phyloP scores from a whole-genome alignment of 768 basidiomycete genomes.

The Calocybe cyanea region DNA sequence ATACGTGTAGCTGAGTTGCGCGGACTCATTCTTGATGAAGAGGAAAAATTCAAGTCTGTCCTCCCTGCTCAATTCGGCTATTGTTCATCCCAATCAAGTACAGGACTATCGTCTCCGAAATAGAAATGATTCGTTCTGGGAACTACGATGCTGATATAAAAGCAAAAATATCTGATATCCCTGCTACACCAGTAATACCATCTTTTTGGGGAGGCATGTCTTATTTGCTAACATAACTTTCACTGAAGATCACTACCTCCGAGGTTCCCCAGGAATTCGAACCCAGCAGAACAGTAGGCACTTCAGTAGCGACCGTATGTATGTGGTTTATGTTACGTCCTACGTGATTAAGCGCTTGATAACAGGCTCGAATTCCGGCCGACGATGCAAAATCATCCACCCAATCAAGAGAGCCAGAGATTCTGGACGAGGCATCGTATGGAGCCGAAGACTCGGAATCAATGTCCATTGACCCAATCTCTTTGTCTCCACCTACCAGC shows the following conservation, averaged over 20 bases:
- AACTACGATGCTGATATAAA: slow-evolving; percentile 54
- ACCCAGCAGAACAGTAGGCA: too few relatives aligned
- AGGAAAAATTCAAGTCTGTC: slow-evolving; percentile 72
- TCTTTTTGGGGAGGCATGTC: too few relatives aligned
- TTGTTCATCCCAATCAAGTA: background rate
- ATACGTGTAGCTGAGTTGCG: slow-evolving; percentile 69
- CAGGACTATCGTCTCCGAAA: slow-evolving; percentile 68
- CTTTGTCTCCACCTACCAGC: too few relatives aligned
- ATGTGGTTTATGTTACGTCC: too few relatives aligned
- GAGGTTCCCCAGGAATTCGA: too few relatives aligned
- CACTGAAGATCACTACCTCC: too few relatives aligned
- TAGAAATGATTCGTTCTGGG: slow-evolving; percentile 71
- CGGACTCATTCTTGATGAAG: slow-evolving; percentile 67
- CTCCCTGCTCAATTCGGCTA: background rate
- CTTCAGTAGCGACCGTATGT: too few relatives aligned
- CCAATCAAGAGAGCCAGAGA: background rate
- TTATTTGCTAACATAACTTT: too few relatives aligned
- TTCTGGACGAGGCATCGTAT: background rate
- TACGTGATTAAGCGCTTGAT: too few relatives aligned
- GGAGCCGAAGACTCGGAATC: background rate
- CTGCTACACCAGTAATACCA: slow-evolving; percentile 2
- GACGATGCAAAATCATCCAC: background rate
- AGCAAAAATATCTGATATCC: slow-evolving; percentile 24
- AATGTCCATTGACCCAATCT: background rate
- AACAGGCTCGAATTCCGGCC: too few relatives aligned